Percentiles rank a stretch among this genome's conserved stretches.
phyloP scores from a whole-genome alignment of 2,329 filamentous ascomycete genomes.

The Xylaria sp. region DNA sequence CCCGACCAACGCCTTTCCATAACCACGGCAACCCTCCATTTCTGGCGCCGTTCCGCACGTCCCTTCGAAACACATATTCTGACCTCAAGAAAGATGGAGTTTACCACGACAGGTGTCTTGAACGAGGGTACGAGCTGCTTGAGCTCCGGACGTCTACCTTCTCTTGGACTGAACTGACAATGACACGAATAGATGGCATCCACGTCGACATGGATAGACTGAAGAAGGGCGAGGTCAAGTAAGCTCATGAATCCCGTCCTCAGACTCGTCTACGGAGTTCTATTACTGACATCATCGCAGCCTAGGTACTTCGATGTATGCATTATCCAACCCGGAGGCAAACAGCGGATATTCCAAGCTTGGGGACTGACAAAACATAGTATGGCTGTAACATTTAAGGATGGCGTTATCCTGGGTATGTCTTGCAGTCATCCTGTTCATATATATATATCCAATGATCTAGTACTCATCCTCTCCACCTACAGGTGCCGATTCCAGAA shows the following conservation, averaged over 20 bases:
- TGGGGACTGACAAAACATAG: conserved; percentile 51
- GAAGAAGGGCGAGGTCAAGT: conserved; percentile 99
- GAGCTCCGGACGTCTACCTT: conserved; percentile 31
- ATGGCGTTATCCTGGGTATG: conserved; percentile 89
- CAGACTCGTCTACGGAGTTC: conserved; percentile 40
- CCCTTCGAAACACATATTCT: background rate
- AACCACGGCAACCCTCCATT: background rate
- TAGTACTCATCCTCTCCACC: conserved; percentile 20
- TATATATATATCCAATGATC: background rate
- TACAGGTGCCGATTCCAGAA: conserved; percentile 89
- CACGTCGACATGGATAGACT: conserved; percentile 98
- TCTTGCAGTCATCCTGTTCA: background rate
- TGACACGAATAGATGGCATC: conserved; percentile 79
- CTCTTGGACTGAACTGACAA: conserved; percentile 33
- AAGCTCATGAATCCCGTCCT: conserved; percentile 51
- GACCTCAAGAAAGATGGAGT: conserved; percentile 60
- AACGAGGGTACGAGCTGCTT: conserved; percentile 61
- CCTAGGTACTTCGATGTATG: conserved; percentile 96
- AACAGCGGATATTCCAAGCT: background rate
- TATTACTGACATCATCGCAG: conserved; percentile 51
- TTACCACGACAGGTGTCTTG: conserved; percentile 65
- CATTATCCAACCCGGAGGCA: conserved; percentile 22
- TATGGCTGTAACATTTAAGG: conserved; percentile 99
- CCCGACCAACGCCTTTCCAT: background rate
- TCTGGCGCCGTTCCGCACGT: conserved; percentile 13